phyloP scores from a whole-genome alignment of 2,329 filamentous ascomycete genomes.

The Macrophomina tecta region DNA sequence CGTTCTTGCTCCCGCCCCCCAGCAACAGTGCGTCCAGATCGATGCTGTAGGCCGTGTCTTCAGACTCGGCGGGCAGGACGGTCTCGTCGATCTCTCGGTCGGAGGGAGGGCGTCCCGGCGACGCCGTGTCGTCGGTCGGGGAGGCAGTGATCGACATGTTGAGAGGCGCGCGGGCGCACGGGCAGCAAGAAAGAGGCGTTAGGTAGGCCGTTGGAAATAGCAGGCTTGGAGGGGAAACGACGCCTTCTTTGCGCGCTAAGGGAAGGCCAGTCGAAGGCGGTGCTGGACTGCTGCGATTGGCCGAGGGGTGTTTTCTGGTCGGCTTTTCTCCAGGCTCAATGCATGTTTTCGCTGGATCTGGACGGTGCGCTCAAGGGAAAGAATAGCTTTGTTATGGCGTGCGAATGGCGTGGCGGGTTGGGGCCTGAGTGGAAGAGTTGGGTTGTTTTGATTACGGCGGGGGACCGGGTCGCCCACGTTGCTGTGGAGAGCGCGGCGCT shows the following conservation, averaged over 20 bases:
- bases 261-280: too few relatives aligned
- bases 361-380: too few relatives aligned
- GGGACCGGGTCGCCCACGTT: neutral
- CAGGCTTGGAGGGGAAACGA: neutral
- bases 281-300: too few relatives aligned
- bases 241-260: too few relatives aligned
- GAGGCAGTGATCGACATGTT: neutral
- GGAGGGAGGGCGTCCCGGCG: neutral
- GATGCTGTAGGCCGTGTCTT: slow-evolving; percentile 41
- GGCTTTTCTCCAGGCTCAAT: too few relatives aligned
- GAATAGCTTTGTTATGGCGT: too few relatives aligned
- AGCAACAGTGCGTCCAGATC: slow-evolving; percentile 44
- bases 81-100: slow-evolving; percentile 2
- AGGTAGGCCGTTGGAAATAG: neutral
- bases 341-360: too few relatives aligned
- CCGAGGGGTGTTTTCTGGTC: too few relatives aligned
- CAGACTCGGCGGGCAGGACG: neutral
- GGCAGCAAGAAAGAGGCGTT: too few relatives aligned
- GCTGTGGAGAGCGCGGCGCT: neutral
- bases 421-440: neutral
- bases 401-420: too few relatives aligned
- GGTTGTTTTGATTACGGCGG: slow-evolving; percentile 5
- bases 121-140: neutral
- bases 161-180: too few relatives aligned
- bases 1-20: slow-evolving; percentile 37